Evolutionary conservation across 306 rosid species (phyloP).

Genomic region (Calophaca sinica): DNA sequence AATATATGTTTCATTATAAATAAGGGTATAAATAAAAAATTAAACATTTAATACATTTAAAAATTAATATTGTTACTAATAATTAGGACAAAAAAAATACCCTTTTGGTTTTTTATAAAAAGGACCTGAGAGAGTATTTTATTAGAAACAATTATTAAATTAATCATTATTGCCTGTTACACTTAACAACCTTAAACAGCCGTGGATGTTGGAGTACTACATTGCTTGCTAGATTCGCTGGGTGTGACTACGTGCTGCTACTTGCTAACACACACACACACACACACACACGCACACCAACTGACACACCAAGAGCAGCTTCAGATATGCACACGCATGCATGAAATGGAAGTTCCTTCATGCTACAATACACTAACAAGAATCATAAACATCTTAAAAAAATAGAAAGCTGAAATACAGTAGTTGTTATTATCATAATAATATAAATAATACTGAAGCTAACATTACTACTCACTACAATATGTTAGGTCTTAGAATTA

Average conservation of each 20-base stretch:
- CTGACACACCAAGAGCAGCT: conserved; percentile 33
- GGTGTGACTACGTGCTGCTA: conserved; percentile 12
- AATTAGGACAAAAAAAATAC: too few species aligned
- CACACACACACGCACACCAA: not conserved
- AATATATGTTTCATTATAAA: too few species aligned
- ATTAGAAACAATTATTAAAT: not conserved
- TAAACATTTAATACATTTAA: too few species aligned
- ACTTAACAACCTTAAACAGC: conserved; percentile 22
- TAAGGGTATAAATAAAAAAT: too few species aligned
- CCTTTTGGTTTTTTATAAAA: too few species aligned
- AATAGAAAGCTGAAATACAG: conserved; percentile 16
- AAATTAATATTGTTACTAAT: too few species aligned
- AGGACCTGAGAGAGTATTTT: too few species aligned
- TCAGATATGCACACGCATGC: conserved; percentile 42
- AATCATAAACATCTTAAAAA: conserved; percentile 12
- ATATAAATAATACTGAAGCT: not conserved
- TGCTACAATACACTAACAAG: not conserved
- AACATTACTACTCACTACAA: conserved; percentile 23
- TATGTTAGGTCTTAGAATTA: conserved; percentile 37
- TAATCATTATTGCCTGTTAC: not conserved
- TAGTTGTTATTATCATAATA: not conserved
- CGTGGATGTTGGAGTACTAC: conserved; percentile 25
- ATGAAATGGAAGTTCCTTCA: conserved; percentile 33
- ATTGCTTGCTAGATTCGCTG: conserved; percentile 20
- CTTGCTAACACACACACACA: not conserved